Conservation (phyloP, 192 early-diverging fungal genomes). For the Linnemannia hyalina region DNA sequence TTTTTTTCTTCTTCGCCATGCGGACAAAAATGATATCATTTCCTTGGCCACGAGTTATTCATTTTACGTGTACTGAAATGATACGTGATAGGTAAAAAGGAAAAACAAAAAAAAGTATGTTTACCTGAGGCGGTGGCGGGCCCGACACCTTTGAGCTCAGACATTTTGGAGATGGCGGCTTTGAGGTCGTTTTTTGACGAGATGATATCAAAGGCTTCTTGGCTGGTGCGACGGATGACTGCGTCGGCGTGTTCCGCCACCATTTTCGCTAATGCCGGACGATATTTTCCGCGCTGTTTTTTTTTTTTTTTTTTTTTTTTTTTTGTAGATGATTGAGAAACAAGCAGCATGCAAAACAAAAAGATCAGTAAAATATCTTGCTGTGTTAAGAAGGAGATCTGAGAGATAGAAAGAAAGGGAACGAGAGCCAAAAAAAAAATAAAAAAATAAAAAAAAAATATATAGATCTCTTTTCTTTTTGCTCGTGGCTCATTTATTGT, state of each 20-base stretch:
- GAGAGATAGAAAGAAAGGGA: too few species aligned
- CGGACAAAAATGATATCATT: neutral
- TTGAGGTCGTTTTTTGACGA: conserved; percentile 16
- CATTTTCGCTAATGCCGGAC: conserved; percentile 34
- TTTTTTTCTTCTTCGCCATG: too few species aligned
- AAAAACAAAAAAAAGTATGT: neutral
- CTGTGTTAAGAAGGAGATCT: too few species aligned
- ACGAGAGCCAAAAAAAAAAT: too few species aligned
- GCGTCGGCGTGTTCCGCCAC: conserved; percentile 32
- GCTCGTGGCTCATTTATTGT: too few species aligned
- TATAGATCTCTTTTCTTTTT: too few species aligned
- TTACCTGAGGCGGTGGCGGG: conserved; percentile 51
- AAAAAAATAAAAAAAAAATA: too few species aligned
- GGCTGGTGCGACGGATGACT: conserved; percentile 21
- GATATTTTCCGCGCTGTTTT: conserved; percentile 46
- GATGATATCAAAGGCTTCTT: conserved; percentile 30
- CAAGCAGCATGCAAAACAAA: neutral
- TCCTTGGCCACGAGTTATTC: neutral
- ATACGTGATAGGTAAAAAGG: too few species aligned
- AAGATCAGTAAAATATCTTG: neutral
- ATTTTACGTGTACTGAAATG: neutral
- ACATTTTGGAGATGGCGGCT: conserved; percentile 37
- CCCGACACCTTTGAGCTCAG: conserved; percentile 49
- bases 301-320: too few species aligned
- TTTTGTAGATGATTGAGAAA: neutral